Base-by-base conservation (phyloP, 768 basidiomycete genomes). In the Lentinula boryana region DNA sequence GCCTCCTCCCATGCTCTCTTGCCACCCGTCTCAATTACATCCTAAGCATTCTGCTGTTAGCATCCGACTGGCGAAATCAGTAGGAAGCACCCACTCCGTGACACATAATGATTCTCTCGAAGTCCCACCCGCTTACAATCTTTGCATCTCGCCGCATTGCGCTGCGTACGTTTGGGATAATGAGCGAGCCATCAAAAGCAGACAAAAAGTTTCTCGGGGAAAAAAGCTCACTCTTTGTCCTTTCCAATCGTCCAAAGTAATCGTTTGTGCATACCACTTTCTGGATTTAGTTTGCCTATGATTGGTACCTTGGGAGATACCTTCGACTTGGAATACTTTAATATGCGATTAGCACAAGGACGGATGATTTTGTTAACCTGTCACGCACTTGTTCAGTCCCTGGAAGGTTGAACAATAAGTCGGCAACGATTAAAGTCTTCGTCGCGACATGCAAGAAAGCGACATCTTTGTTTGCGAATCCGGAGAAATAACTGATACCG, bases 21-120 rank as follows among this genome's bases (percentile, higher is more conserved):
- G 7, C 78, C 84, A 1, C 76, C 75, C 1, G 73, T 75, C 68
- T 85, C 83, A 54, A 86, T 81, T 33, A 85, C 81, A 58, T 85
- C 83, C 76, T 79, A 49, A 38, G 13, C 36, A 13, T 8, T 38
- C 36, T 13, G 13, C 36, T 21, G 40, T 9, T 13, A 8, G 31
- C 46, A 50, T 40, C 6, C 3, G 9, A 62, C 31, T 18, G 21
- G 15, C 33, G 40, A 53, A 12, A 48, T 33, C 46, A 23, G 31
- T 32, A 40, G 38, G 38, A 61, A 44, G 44, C 55, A 66, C 75
- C 56, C 65, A 79, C 79, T 32, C 76, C 76, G 69, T 91, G 88
- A 63, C 89, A 91, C 60, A 87, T 87, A 48, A 90, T 89, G 63
- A 90, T 86, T 48, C 85, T 75, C 5, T 86, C 78, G 67, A 90